Conservation (phyloP, 225 moss, liverwort and hornwort species). For the Anthoceros angustus region DNA sequence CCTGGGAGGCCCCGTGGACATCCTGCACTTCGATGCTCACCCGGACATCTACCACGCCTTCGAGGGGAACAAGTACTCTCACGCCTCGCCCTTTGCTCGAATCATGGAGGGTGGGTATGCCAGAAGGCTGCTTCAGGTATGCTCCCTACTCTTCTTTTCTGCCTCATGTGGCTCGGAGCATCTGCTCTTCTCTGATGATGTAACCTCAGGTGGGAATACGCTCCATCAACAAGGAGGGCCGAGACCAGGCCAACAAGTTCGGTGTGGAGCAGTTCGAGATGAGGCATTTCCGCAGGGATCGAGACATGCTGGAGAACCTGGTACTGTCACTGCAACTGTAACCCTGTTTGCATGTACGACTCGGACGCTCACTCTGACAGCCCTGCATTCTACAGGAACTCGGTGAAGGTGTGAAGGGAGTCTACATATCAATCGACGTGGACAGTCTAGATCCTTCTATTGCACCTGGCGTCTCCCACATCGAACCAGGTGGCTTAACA, state of each 20-base stretch:
- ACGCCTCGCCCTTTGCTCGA: slow-evolving; percentile 88
- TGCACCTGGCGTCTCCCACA: slow-evolving; percentile 95
- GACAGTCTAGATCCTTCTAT: slow-evolving; percentile 91
- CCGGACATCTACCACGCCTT: slow-evolving; percentile 84
- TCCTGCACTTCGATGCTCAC: slow-evolving; percentile 92
- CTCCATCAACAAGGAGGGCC: slow-evolving; percentile 79
- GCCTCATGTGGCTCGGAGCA: background rate
- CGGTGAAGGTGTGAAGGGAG: slow-evolving; percentile 79
- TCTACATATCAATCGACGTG: slow-evolving; percentile 84
- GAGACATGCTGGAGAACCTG: slow-evolving; percentile 40
- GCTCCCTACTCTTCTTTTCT: background rate
- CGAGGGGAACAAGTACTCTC: slow-evolving; percentile 83
- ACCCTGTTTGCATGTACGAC: background rate
- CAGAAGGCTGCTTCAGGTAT: slow-evolving; percentile 64
- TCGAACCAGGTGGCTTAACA: slow-evolving; percentile 80
- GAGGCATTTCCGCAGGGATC: slow-evolving; percentile 62
- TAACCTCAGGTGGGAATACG: slow-evolving; percentile 50
- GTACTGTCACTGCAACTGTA: slow-evolving; percentile 8
- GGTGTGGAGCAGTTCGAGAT: slow-evolving; percentile 98
- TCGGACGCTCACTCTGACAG: background rate
- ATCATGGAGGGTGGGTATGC: slow-evolving; percentile 92
- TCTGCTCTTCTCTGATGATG: background rate
- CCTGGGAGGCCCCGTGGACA: slow-evolving; percentile 72
- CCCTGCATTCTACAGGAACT: slow-evolving; percentile 23
- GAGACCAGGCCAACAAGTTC: slow-evolving; percentile 74